Conservation (phyloP, 176 grass and related monocot species). For the Bothriochloa decipiens region DNA sequence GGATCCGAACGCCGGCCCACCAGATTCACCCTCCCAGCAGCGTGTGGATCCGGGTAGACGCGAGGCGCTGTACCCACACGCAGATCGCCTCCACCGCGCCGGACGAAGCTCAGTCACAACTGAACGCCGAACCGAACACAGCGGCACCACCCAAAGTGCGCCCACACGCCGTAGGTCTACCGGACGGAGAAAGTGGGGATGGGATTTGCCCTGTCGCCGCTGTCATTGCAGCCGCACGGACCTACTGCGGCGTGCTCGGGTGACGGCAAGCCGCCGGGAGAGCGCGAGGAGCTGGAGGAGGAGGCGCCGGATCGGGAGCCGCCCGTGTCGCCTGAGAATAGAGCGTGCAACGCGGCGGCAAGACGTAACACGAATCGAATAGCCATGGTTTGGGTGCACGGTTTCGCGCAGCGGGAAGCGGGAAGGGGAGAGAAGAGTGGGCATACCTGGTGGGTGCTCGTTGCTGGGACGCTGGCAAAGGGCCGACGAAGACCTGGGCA, state of each 20-base stretch:
- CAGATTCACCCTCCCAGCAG: neutral
- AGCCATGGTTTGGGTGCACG: neutral
- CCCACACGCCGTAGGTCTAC: too few species aligned
- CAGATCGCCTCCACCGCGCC: neutral
- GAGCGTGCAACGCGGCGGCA: too few species aligned
- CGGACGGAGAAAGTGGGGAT: too few species aligned
- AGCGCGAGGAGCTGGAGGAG: neutral
- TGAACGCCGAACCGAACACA: neutral
- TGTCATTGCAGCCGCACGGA: neutral
- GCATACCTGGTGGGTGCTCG: neutral
- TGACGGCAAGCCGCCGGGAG: neutral
- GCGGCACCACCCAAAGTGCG: neutral
- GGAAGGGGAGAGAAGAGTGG: neutral
- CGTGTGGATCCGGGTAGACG: neutral
- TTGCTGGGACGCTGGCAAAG: neutral
- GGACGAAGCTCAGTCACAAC: neutral
- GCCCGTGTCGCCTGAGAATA: too few species aligned
- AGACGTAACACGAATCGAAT: too few species aligned
- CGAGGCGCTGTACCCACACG: neutral
- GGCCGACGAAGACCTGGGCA: neutral
- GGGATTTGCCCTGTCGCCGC: neutral
- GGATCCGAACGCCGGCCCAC: too few species aligned
- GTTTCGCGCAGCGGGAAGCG: neutral
- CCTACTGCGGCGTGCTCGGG: neutral
- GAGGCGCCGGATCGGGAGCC: neutral